Base-by-base conservation (phyloP, 169 alveolate genomes). In the Cryptosporidium felis region DNA sequence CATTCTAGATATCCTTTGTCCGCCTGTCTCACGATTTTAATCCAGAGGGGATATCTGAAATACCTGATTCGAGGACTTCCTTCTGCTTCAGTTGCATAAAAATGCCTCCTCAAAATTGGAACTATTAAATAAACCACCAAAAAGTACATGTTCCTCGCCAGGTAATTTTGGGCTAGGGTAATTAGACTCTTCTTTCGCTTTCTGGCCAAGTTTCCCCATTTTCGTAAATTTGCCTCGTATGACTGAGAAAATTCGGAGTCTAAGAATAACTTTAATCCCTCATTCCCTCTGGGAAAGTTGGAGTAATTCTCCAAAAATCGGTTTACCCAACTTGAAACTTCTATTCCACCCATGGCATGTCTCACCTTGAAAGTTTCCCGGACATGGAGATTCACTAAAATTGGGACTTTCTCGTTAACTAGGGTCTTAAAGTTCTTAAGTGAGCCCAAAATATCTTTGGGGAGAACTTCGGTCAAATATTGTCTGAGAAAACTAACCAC, bases 71-170 rank as follows among this genome's bases (percentile, higher is more conserved):
- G 51, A 36, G 38, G 51, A 38, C 85, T 74, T 16, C 85, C 85
- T 23, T 74, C 85, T 38, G 28, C 56, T 14, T 74, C 85, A 6
- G 85, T 74, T 23, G 61, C 66, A 10, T 74, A 74, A 38, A 74
- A 74, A 36, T 74, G 85, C 28, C 85, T 34, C 28, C 85, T 74
- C 40, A 74, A 40, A 36, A 74, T 74, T 34, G 85, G 85, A 74
- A 23, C 28, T 9, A 74, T 40, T 14, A 74, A 36, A 74, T 56
- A 40, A 3, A 42, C 59, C 23, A 53, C 56, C 26, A 74, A 49
- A 74, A 74, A 74, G 28, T 74, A 74, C 14, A 74, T 51, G 26
- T 53, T 74, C n/a, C 85, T 74, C 8, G 85, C 85, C 12, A 74
- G 44, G 23, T 74, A 74, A 26, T 32, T 74, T 30, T 36, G 51